Evolutionary conservation across 2,329 filamentous ascomycete genomes (phyloP), one percentile per base, ranked within the genome.

Genomic region (Fusarium sarcochroum): DNA sequence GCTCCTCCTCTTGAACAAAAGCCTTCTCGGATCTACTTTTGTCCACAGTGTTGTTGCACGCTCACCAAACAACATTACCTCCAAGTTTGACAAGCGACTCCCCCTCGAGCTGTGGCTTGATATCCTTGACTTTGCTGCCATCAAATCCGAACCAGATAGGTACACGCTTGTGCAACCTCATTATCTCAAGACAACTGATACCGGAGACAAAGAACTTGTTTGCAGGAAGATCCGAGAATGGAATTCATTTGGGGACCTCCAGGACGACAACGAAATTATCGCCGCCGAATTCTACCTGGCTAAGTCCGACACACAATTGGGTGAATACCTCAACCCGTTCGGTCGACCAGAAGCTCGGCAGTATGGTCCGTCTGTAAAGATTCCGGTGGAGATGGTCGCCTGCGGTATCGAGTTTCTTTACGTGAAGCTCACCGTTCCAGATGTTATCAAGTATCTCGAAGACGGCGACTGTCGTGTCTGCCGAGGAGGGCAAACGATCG

Each of bases 391-490:
- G 13, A 1, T 47, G 3, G 34, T 63, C 9, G 7, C 10, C 2
- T 42, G 18, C 0, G 35, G 6, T 1, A 30, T n/a, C 5, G 21
- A 42, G 5, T 40, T 23, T 21, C 37, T 66, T 2, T 20, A 57
- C 2, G 21, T 56, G 2, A 10, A 3, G 1, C 13, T 66, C 7
- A 27, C 8, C 3, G 41, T 67, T 3, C 63, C 32, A 6, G 57
- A 66, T 17, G 15, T 67, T 0, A 52, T 67, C 13, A 44, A 15
- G 7, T 14, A 51, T 15, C 6, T 52, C 0, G 63, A 66, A 9
- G 8, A 9, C 1, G 41, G 49, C 1, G 0, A 6, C 4, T 66
- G 63, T 2, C 0, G 1, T 0, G 0, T 25, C 9, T 66, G 49
- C 11, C 3, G 0, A 1, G n/a, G 34, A 6, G 7, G 1, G 0